Conservation (phyloP, 352 stramenopile genomes). For the Lagenidium sp. region DNA sequence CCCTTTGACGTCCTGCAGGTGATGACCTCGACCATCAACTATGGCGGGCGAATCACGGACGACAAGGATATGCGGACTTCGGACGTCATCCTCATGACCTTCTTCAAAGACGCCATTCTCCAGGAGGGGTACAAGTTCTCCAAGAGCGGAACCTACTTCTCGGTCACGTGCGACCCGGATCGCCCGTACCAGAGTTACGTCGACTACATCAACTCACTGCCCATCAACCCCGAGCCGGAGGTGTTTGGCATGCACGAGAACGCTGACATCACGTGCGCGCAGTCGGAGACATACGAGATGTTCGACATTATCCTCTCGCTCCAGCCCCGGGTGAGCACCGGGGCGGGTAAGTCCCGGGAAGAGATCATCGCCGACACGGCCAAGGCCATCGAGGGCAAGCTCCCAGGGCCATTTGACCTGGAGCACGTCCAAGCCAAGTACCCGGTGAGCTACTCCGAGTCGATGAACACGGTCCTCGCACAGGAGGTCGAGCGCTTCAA, state of each 20-base stretch:
- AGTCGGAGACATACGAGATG: conserved; percentile 85
- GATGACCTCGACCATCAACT: conserved; percentile 93
- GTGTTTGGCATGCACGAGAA: conserved; percentile 95
- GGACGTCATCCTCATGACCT: conserved; percentile 84
- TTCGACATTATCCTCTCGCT: conserved; percentile 86
- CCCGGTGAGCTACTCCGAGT: conserved; percentile 88
- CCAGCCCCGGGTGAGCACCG: conserved; percentile 58
- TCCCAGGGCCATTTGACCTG: conserved; percentile 64
- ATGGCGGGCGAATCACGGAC: conserved; percentile 91
- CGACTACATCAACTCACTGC: conserved; percentile 90
- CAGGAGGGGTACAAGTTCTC: conserved; percentile 73
- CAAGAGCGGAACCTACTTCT: conserved; percentile 82
- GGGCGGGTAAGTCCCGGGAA: conserved; percentile 61
- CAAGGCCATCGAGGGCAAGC: conserved; percentile 50
- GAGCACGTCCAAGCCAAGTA: conserved; percentile 77
- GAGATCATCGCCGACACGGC: conserved; percentile 71
- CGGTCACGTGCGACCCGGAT: conserved; percentile 60
- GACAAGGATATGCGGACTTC: conserved; percentile 92
- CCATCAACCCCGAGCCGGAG: conserved; percentile 86
- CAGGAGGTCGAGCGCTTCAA: conserved; percentile 85
- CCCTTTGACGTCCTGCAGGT: conserved; percentile 88
- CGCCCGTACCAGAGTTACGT: conserved; percentile 80
- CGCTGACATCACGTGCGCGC: conserved; percentile 90
- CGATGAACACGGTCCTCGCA: conserved; percentile 94
- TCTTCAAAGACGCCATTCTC: conserved; percentile 82